Percentiles rank a stretch among this genome's conserved stretches.
These are phyloP conservation scores for Neoascochyta sp. DNA, from an alignment of 2,329 filamentous ascomycete species.

Conservation along the genomic window DNA sequence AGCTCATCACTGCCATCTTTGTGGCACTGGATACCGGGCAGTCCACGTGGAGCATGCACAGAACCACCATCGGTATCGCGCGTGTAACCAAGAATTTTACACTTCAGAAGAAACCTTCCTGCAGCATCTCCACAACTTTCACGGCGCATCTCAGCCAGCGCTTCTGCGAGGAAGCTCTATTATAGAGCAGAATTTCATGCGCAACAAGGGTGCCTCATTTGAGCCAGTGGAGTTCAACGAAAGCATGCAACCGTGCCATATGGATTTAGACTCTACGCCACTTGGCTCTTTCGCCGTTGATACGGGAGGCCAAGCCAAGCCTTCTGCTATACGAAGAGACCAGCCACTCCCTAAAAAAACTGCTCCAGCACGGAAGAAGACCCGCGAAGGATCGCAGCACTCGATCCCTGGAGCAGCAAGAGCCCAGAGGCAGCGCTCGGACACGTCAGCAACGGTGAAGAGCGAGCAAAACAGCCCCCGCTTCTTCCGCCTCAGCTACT, in stretches of 20 bases:
- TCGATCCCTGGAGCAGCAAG: conserved; percentile 7
- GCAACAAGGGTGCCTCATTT: conserved; percentile 35
- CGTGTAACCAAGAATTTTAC: conserved; percentile 34
- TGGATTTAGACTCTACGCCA: conserved; percentile 21
- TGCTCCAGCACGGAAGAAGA: conserved; percentile 14
- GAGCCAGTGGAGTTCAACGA: conserved; percentile 36
- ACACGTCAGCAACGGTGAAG: conserved; percentile 13
- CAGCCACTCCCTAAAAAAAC: conserved; percentile 9
- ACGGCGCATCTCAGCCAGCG: conserved; percentile 26
- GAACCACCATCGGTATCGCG: conserved; percentile 31
- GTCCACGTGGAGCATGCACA: conserved; percentile 34
- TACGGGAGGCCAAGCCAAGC: conserved; percentile 1
- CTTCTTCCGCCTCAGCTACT: conserved; percentile 32
- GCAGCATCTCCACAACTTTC: conserved; percentile 33
- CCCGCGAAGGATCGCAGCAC: conserved; percentile 5
- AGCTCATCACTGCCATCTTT: conserved; percentile 36
- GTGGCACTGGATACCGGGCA: conserved; percentile 31
- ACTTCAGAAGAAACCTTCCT: conserved; percentile 33
- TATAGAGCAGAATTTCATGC: conserved; percentile 35
- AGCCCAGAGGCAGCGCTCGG: conserved; percentile 17
- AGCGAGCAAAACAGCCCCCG: conserved; percentile 20
- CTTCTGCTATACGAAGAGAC: conserved; percentile 3
- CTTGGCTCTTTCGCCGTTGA: conserved; percentile 25
- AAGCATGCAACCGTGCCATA: conserved; percentile 28
- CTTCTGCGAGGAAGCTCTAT: conserved; percentile 24